Percentiles rank a stretch among this genome's conserved stretches.
These are phyloP conservation scores for Zygoascus flipseniorum DNA, from an alignment of 805 yeast genomes.

Conservation along the genomic window DNA sequence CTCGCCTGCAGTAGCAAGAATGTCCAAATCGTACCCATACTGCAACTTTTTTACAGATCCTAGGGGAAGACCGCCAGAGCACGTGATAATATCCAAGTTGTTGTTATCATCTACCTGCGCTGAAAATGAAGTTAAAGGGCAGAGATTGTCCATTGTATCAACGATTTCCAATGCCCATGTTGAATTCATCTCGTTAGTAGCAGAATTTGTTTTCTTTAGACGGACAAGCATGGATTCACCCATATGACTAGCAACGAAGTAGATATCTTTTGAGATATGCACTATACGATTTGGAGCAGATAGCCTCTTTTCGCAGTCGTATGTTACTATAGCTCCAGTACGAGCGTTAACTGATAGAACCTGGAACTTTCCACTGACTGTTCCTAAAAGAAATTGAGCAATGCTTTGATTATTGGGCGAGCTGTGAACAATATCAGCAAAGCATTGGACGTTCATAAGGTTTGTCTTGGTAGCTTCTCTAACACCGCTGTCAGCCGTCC, in stretches of 20 bases:
- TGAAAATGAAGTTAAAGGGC: background rate
- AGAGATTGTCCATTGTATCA: background rate
- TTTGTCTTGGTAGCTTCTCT: background rate
- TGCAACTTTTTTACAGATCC: background rate
- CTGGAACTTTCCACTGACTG: background rate
- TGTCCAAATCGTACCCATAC: background rate
- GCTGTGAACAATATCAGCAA: background rate
- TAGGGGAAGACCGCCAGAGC: background rate
- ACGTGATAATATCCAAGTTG: background rate
- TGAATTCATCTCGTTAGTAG: background rate
- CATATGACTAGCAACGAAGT: background rate
- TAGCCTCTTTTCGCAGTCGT: background rate
- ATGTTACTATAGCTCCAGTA: background rate
- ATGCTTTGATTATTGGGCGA: background rate
- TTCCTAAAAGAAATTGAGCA: background rate
- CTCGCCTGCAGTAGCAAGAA: background rate
- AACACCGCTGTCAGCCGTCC: background rate
- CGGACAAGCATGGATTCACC: background rate
- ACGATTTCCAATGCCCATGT: background rate
- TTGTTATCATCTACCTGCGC: background rate
- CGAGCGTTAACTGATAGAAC: background rate
- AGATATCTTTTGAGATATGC: background rate
- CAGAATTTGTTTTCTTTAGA: background rate
- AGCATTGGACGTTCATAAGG: background rate
- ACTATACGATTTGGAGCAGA: background rate